These are phyloP conservation scores for Lasiodiplodia hormozganensis DNA, from an alignment of 2,329 filamentous ascomycete genomes.

Conservation along the genomic window DNA sequence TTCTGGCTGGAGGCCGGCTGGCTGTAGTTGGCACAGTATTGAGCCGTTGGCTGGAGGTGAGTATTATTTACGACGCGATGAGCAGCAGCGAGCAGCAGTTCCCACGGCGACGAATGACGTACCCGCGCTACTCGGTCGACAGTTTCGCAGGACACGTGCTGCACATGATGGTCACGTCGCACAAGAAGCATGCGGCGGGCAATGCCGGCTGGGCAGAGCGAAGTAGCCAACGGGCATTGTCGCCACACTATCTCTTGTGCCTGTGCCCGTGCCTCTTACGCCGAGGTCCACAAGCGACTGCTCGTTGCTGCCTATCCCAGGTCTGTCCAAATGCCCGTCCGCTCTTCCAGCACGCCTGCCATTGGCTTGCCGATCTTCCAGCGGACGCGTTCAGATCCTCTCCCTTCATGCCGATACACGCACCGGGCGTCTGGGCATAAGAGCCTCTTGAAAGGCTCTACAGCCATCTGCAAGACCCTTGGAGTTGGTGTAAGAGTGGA, in stretches of 20 bases:
- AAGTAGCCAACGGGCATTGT: background rate
- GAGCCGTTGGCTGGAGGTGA: background rate
- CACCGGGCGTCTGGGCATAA: constrained; percentile 74
- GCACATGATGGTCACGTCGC: constrained; percentile 22
- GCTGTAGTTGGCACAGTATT: too few relatives aligned
- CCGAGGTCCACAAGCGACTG: constrained; percentile 69
- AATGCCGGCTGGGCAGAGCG: constrained; percentile 1
- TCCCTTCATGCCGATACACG: constrained; percentile 74
- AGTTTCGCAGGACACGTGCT: constrained; percentile 13
- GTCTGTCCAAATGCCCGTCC: constrained; percentile 63
- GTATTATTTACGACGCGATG: background rate
- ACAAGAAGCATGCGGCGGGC: constrained; percentile 8
- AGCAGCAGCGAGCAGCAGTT: constrained; percentile 14
- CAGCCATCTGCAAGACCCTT: constrained; percentile 59
- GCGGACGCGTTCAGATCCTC: constrained; percentile 67
- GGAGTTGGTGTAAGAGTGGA: constrained; percentile 60
- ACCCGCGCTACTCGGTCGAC: background rate
- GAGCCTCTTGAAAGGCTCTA: constrained; percentile 61
- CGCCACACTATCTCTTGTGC: constrained; percentile 16
- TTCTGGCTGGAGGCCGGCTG: too few relatives aligned
- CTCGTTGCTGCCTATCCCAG: constrained; percentile 64
- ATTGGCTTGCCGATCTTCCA: constrained; percentile 58
- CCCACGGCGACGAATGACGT: background rate
- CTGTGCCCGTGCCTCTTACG: constrained; percentile 39
- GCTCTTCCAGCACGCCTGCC: constrained; percentile 54